Evolutionary conservation across 768 basidiomycete species (phyloP).

Genomic region (Agrocybe pediades): DNA sequence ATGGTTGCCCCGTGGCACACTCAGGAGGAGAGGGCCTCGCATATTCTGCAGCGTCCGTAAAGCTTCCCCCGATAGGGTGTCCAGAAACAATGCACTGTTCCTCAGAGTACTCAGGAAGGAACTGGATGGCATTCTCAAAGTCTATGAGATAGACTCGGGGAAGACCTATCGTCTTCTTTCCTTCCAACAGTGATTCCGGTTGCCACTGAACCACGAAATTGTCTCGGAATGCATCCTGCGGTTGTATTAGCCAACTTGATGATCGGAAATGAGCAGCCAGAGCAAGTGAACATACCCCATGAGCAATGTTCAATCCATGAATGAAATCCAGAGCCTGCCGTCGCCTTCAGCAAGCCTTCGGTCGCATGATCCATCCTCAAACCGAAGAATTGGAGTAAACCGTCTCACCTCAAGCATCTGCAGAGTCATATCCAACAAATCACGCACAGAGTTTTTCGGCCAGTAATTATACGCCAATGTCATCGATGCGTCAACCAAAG

Average conservation of each 20-base stretch:
- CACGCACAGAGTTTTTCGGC: conserved; percentile 30
- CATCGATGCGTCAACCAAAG: conserved; percentile 17
- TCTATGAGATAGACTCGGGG: conserved; percentile 34
- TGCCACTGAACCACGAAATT: conserved; percentile 34
- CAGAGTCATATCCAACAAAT: conserved; percentile 30
- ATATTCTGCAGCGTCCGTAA: conserved; percentile 19
- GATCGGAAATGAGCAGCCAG: not conserved
- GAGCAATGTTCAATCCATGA: conserved; percentile 22
- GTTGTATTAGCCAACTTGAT: not conserved
- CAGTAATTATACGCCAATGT: conserved; percentile 15
- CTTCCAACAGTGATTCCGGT: conserved; percentile 25
- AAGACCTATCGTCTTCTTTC: conserved; percentile 11
- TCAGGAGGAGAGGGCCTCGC: conserved; percentile 23
- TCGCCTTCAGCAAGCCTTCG: not conserved
- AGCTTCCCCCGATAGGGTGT: conserved; percentile 21
- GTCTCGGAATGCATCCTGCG: conserved; percentile 30
- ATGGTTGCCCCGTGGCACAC: conserved; percentile 17
- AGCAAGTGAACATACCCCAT: conserved; percentile 21
- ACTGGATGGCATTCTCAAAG: conserved; percentile 30
- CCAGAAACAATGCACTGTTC: conserved; percentile 18
- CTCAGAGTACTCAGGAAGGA: conserved; percentile 17
- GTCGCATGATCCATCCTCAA: not conserved
- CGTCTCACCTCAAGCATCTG: conserved; percentile 28
- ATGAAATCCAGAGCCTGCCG: conserved; percentile 23
- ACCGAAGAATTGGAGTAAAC: not conserved